Evolutionary conservation across 2,329 filamentous ascomycete species (phyloP).

Genomic region (Colletotrichum australisinense): DNA sequence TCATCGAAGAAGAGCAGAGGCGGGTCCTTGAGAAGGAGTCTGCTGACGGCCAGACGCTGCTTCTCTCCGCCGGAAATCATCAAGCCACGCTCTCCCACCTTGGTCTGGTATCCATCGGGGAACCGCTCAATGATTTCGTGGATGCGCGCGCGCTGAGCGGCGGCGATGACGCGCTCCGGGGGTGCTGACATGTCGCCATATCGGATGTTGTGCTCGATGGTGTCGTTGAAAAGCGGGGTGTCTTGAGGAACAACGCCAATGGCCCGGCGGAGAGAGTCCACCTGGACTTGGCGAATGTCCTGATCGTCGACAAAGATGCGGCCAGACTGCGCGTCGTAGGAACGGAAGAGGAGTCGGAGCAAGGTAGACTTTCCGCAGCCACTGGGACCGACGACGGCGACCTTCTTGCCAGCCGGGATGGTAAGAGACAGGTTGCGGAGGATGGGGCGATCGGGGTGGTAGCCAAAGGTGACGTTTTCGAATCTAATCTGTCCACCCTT

Average conservation of each 20-base stretch:
- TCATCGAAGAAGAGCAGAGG: constrained; percentile 95
- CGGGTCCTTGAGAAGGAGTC: constrained; percentile 88
- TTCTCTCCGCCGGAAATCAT: constrained; percentile 98
- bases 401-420: constrained; percentile 95
- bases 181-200: constrained; percentile 88
- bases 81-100: constrained; percentile 92
- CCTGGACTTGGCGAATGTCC: constrained; percentile 83
- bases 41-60: constrained; percentile 86
- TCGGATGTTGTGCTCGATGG: constrained; percentile 93
- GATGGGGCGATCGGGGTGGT: constrained; percentile 87
- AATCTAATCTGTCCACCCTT: constrained; percentile 92
- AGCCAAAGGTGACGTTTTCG: constrained; percentile 95
- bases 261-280: constrained; percentile 84
- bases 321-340: constrained; percentile 88
- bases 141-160: constrained; percentile 85
- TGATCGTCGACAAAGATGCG: constrained; percentile 93
- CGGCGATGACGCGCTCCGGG: constrained; percentile 77
- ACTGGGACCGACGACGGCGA: constrained; percentile 93
- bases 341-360: constrained; percentile 90
- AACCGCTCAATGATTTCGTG: constrained; percentile 84
- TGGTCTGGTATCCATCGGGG: constrained; percentile 89
- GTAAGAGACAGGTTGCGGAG: constrained; percentile 86
- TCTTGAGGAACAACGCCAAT: constrained; percentile 98
- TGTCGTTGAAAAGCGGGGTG: constrained; percentile 96
- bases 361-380: constrained; percentile 98